Evolutionary conservation across 2,329 filamentous ascomycete species (phyloP), one percentile per base, ranked within the genome.

Genomic region (Pseudogymnoascus sp.): DNA sequence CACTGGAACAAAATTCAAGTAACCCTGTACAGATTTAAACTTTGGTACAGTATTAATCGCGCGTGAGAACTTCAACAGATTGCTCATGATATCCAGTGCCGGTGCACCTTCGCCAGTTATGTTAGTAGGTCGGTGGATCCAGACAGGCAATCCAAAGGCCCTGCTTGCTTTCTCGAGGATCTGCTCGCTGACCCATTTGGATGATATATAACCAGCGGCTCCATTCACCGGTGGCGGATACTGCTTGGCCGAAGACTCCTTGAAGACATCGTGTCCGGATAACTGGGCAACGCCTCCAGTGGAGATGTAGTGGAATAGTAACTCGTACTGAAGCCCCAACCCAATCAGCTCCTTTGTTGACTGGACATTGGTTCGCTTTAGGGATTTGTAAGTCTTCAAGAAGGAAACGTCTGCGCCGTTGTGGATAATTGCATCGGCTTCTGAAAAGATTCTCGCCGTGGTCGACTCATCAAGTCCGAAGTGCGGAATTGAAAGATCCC

Each of bases 361-460:
- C 0, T 63, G 14, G 2, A 78, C 64, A 62, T 80, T 79, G 25
- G 67, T 60, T 1, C 59, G 50, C 1, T 70, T 67, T 0, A 79
- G 68, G 0, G 69, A 67, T 7, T 66, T 30, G 64, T 78, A 80
- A 1, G 67, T 66, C 28, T 78, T 73, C 64, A 70, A 62, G 67
- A 70, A 77, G 6, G 68, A 74, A 12, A 70, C 69, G 18, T 75
- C 72, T n/a, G 78, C 78, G 6, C 77, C 81, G 59, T 72, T 75
- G 68, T 83, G 86, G 25, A 88, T 78, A 58, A 87, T 78, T 3
- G 78, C 66, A 64, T 79, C 73, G 1, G 70, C 73, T 3, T 66
- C 50, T 3, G 54, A 25, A n/a, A 68, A 68, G 2, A 82, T 65
- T 1, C 25, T 25, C 2, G 58, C 14, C 11, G 70, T 65, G 18